These are phyloP conservation scores for Boehmeria nivea DNA, from an alignment of 306 rosid genomes.

Conservation along the genomic window DNA sequence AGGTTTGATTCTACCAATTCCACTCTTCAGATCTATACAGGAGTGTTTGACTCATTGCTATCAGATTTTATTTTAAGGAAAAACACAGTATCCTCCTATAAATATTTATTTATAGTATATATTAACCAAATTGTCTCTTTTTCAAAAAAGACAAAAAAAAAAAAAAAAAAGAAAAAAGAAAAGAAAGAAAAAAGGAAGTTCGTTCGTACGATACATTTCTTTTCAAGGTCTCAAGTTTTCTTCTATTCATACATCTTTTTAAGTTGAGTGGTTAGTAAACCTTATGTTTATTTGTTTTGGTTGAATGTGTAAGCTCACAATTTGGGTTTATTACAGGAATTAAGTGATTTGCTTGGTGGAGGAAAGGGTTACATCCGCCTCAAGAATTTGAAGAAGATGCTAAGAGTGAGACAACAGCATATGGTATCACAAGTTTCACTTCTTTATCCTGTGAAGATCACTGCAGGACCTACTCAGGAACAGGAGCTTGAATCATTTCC, in stretches of 20 bases:
- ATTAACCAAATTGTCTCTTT: too few species aligned
- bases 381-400: conserved; percentile 55
- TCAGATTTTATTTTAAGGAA: too few species aligned
- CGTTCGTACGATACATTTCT: too few species aligned
- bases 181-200: too few species aligned
- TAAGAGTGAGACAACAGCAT: conserved; percentile 66
- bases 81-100: too few species aligned
- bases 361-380: conserved; percentile 62
- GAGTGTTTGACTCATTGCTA: too few species aligned
- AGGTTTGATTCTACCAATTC: too few species aligned
- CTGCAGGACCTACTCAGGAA: conserved; percentile 69
- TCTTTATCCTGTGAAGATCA: conserved; percentile 80
- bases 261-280: not conserved
- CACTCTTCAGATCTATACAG: too few species aligned
- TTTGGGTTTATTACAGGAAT: conserved; percentile 46
- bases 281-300: conserved; percentile 12
- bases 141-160: not conserved
- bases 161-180: not conserved
- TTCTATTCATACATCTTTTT: not conserved
- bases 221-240: too few species aligned
- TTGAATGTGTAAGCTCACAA: conserved; percentile 23
- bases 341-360: conserved; percentile 45
- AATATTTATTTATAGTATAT: too few species aligned
- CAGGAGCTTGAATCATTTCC: conserved; percentile 97
- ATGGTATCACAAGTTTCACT: conserved; percentile 78